A percentile compares a stretch with the other conserved stretches of the same genome.
Evolutionary conservation across 257 asterid genomes (phyloP).

Genomic region (Galeopsis tetrahit): DNA sequence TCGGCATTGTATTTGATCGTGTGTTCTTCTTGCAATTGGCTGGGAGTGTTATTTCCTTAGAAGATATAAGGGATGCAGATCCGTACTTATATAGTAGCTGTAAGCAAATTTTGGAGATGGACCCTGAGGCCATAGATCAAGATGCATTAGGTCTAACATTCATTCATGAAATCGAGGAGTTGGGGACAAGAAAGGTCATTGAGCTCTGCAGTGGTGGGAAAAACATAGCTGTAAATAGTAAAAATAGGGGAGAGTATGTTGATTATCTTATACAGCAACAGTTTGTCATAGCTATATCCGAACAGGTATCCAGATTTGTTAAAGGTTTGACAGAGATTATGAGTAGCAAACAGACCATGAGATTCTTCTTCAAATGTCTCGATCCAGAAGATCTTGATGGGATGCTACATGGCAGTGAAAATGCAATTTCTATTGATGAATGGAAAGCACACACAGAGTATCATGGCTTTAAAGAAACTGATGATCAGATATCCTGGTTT

Average conservation of each 20-base stretch:
- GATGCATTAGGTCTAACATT: slow-evolving; percentile 90
- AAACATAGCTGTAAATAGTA: slow-evolving; percentile 68
- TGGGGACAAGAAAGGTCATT: slow-evolving; percentile 74
- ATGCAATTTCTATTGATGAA: slow-evolving; percentile 78
- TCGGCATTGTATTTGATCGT: slow-evolving; percentile 91
- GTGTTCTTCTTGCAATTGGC: slow-evolving; percentile 74
- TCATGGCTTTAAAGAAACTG: slow-evolving; percentile 73
- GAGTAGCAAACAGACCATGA: slow-evolving; percentile 44
- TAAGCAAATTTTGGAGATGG: slow-evolving; percentile 93
- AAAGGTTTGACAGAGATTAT: slow-evolving; percentile 77
- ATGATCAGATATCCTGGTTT: slow-evolving; percentile 87
- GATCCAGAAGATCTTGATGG: slow-evolving; percentile 78
- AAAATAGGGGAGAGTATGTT: slow-evolving; percentile 74
- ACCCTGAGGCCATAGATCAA: slow-evolving; percentile 75
- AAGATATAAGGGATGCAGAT: slow-evolving; percentile 87
- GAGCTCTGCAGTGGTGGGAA: slow-evolving; percentile 79
- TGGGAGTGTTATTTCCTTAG: slow-evolving; percentile 64
- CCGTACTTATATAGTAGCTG: slow-evolving; percentile 87
- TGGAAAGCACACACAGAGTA: slow-evolving; percentile 93
- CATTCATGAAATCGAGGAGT: slow-evolving; percentile 75
- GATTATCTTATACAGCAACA: slow-evolving; percentile 73
- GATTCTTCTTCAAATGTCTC: slow-evolving; percentile 71
- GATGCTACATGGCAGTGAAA: slow-evolving; percentile 88
- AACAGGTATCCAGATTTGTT: slow-evolving; percentile 69
- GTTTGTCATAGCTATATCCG: slow-evolving; percentile 67